Evolutionary conservation across 169 alveolate species (phyloP), one percentile per base, ranked within the genome.

Genomic region (Eimeria acervulina): DNA sequence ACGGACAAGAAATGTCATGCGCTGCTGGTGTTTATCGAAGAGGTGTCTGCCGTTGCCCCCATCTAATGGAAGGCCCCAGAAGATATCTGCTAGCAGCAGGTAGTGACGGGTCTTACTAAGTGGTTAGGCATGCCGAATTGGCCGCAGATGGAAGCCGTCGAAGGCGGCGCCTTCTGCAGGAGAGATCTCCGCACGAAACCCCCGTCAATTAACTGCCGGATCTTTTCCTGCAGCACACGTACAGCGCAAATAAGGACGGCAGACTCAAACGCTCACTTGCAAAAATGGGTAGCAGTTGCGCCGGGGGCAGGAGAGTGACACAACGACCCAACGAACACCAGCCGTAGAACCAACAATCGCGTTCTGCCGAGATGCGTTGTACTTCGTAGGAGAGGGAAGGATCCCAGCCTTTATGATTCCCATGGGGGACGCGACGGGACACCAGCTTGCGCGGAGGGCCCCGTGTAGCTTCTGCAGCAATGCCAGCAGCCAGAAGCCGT

Each of bases 141-240:
- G 38, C 76, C 91, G 72, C 91, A 83, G 74, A 52, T 52, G 52
- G 91, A 83, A 23, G 91, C 76, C 36, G 91, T 83, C 4, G 91
- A n/a, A 8, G 91, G 91, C 47, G 91, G 47, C 74, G 26, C 76
- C 55, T 55, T 83, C 74, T 83, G 91, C 51, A 83, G 51, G 91
- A 51, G 72, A 44, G 91, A 52, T 36, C 55, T 74, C 76, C 76
- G 70, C 68, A 83, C 91, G 17, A 55, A 83, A 23, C 91, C 74
- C 31, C 91, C 76, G n/a, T 52, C 91, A 52, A 52, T 8, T 47
- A 52, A 33, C 52, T 51, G 68, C 21, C 51, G 52, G 21, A 83
- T 31, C 17, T 83, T 52, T 7, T 52, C 91, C 91, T 52, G 36
- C 21, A 55, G 76, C 51, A 52, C 68, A 83, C 19, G 76, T 76